Evolutionary conservation across 495 filamentous ascomycete genomes (phyloP).

Genomic region (Hamigera avellanea): DNA sequence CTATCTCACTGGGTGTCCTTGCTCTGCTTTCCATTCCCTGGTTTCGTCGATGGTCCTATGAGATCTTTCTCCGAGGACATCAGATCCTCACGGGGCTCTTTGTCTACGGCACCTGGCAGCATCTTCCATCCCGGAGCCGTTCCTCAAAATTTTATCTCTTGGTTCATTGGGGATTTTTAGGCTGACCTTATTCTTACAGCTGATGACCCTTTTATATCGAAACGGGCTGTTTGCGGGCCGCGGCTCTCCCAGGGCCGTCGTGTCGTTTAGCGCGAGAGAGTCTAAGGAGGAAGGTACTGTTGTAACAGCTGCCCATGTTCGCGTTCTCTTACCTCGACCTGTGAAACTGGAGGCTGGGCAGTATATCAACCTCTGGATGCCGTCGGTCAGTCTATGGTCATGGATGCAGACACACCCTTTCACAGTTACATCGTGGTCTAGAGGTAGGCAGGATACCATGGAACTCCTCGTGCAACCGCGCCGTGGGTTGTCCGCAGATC

Average conservation of each 20-base stretch:
- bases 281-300: slow-evolving; percentile 5
- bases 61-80: slow-evolving; percentile 23
- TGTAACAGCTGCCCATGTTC: slow-evolving; percentile 8
- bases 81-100: slow-evolving; percentile 13
- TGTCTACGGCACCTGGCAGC: slow-evolving; percentile 15
- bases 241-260: slow-evolving; percentile 8
- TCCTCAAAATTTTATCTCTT: slow-evolving; percentile 16
- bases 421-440: slow-evolving; percentile 22
- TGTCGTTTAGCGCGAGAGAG: slow-evolving; percentile 9
- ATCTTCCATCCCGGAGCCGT: slow-evolving; percentile 7
- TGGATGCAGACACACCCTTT: slow-evolving; percentile 29
- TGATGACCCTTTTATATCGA: slow-evolving; percentile 10
- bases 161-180: slow-evolving; percentile 12
- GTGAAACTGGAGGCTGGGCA: slow-evolving; percentile 21
- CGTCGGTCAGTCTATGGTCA: slow-evolving; percentile 17
- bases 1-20: slow-evolving; percentile 7
- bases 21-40: slow-evolving; percentile 10
- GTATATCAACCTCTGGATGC: slow-evolving; percentile 29
- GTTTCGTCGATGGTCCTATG: slow-evolving; percentile 15
- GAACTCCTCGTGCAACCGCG: slow-evolving; percentile 16
- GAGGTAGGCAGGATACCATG: slow-evolving; percentile 11
- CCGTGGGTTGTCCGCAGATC: slow-evolving; percentile 5
- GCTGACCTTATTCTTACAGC: slow-evolving; percentile 9
- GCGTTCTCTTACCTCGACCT: slow-evolving; percentile 12
- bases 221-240: slow-evolving; percentile 16